phyloP scores from a whole-genome alignment of 2,329 filamentous ascomycete genomes.

The Juglanconis juglandina region DNA sequence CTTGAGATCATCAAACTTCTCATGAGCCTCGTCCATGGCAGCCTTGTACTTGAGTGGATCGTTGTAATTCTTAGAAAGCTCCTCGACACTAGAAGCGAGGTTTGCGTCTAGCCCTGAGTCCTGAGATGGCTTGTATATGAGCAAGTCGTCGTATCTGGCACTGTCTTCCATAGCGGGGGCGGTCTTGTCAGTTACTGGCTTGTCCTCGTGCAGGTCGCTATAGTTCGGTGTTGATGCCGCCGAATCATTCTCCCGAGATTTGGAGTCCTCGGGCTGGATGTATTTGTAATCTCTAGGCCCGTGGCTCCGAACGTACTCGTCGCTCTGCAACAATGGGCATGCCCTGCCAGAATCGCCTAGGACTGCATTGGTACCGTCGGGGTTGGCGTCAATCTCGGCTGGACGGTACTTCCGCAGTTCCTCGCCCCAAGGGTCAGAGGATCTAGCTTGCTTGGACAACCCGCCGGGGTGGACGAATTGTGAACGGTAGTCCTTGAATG shows the following conservation, averaged over 20 bases:
- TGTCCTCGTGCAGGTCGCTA: slow-evolving; percentile 9
- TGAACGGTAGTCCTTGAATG: slow-evolving; percentile 32
- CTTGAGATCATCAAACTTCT: slow-evolving; percentile 28
- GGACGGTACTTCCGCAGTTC: slow-evolving; percentile 35
- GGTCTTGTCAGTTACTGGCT: not conserved
- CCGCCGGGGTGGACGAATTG: slow-evolving; percentile 29
- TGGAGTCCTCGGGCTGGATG: not conserved
- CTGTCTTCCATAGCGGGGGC: not conserved
- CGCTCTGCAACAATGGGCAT: slow-evolving; percentile 19
- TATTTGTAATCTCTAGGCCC: slow-evolving; percentile 4
- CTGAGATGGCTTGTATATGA: slow-evolving; percentile 20
- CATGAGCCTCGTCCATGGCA: slow-evolving; percentile 18
- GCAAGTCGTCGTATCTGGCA: slow-evolving; percentile 28
- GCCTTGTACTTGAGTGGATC: slow-evolving; percentile 32
- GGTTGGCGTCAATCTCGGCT: slow-evolving; percentile 28
- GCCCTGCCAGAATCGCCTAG: not conserved
- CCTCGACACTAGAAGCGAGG: slow-evolving; percentile 20
- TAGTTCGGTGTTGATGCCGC: too few species aligned
- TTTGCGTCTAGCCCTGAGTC: slow-evolving; percentile 15
- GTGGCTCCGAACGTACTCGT: slow-evolving; percentile 32
- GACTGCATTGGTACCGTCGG: slow-evolving; percentile 15
- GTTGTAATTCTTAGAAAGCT: slow-evolving; percentile 30
- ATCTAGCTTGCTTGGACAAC: slow-evolving; percentile 22
- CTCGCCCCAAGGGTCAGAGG: slow-evolving; percentile 24
- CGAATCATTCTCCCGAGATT: not conserved